Evolutionary conservation across 202 grass and related monocot species (phyloP), one percentile per base, ranked within the genome.

Genomic region (Panicum virgatum): DNA sequence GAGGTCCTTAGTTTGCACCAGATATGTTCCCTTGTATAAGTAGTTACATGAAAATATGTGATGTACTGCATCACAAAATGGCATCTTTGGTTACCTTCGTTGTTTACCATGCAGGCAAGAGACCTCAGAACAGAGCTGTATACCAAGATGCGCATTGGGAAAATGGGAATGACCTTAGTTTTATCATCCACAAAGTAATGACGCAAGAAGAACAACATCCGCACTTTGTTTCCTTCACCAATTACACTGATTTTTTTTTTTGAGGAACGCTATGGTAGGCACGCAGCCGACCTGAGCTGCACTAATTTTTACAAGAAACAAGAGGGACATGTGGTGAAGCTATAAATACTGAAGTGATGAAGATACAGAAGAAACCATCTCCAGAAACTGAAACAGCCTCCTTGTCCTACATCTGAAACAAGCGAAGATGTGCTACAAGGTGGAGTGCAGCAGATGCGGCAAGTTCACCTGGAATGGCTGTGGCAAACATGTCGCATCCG

Each of bases 391-490:
- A 76, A 13, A 57, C 50, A 56, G 3, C 69, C n/a, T 36, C 27
- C 45, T 13, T 2, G 7, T 71, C 6, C 45, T 39, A 5, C n/a
- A 60, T 23, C 43, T 67, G 32, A 79, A 70, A 80, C 8, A 37
- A 12, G 5, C 69, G 44, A 72, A 18, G 80, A 89, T 92, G 86
- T 92, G 90, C 62, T 62, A 52, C 27, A 86, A 83, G 64, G 80
- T 69, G 76, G 83, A 92, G 32, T 92, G 90, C 59, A 77, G 79
- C 48, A 82, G 67, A 44, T 92, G 86, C 37, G 63, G 86, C 62
- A 86, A 89, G 80, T 66, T 86, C 70, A 92, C 75, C 30, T 84
- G 90, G 90, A 82, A 75, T 7, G 90, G 90, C 8, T 92, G 90
- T 9, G 86, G 80, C 53, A 54, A 86, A 12, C 90, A 92, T 9